These are phyloP conservation scores for Malania oleifera DNA, from an alignment of 164 flowering plant genomes.

Conservation along the genomic window DNA sequence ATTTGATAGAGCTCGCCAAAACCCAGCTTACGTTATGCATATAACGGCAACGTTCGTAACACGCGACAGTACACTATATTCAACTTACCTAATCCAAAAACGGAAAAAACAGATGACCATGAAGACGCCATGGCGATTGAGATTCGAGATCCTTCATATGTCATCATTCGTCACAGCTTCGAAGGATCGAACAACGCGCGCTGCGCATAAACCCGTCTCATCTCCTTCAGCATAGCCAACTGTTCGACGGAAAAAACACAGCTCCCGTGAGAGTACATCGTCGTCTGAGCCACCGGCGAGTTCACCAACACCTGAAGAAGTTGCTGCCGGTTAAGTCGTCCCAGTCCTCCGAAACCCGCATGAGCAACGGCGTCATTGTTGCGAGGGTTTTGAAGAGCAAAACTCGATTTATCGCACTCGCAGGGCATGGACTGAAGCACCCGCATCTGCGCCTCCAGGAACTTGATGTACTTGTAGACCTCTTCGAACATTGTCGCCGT, in stretches of 20 bases:
- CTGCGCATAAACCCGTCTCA: constrained; percentile 12
- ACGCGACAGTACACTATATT: too few species aligned
- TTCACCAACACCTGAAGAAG: constrained; percentile 52
- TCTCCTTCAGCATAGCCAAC: constrained; percentile 21
- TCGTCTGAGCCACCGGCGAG: constrained; percentile 52
- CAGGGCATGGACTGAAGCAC: constrained; percentile 60
- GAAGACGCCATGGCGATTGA: too few species aligned
- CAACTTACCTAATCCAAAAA: too few species aligned
- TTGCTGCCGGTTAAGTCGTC: constrained; percentile 48
- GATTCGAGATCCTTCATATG: too few species aligned
- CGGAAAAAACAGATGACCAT: too few species aligned
- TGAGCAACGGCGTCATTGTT: background rate
- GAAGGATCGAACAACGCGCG: constrained; percentile 11
- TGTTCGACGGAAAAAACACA: constrained; percentile 64
- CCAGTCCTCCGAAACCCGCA: constrained; percentile 20
- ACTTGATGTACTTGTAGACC: constrained; percentile 62
- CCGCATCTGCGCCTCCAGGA: constrained; percentile 57
- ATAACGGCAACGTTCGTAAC: too few species aligned
- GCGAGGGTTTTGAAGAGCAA: background rate
- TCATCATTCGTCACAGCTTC: background rate
- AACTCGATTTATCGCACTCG: constrained; percentile 5
- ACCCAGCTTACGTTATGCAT: too few species aligned
- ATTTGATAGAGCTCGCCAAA: too few species aligned
- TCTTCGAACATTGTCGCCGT: constrained; percentile 62
- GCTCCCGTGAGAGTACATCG: constrained; percentile 34